Conservation (phyloP, 23 red algal species). For the Gracilariopsis chorda region DNA sequence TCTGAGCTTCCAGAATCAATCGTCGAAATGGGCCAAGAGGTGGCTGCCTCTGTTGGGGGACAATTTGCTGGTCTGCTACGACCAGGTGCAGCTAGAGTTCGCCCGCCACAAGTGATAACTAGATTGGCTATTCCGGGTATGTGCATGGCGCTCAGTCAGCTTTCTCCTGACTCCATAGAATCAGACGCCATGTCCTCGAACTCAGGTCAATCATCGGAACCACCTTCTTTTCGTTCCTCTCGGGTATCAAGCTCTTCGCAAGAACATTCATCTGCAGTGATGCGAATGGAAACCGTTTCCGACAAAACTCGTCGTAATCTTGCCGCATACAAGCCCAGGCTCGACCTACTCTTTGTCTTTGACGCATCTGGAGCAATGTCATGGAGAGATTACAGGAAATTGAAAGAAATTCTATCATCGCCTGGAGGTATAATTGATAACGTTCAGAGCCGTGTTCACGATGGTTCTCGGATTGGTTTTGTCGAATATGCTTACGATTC, state of each 20-base stretch:
- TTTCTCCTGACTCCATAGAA: constrained; percentile 6
- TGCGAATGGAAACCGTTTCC: background rate
- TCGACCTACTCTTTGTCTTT: constrained; percentile 61
- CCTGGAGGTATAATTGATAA: constrained; percentile 52
- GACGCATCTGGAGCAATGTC: constrained; percentile 56
- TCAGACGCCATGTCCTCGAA: constrained; percentile 7
- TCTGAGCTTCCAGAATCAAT: constrained; percentile 23
- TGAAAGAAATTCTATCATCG: constrained; percentile 46
- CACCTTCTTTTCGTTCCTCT: constrained; percentile 6
- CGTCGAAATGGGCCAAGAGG: constrained; percentile 29
- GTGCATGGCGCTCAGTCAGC: constrained; percentile 55
- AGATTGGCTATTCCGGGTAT: constrained; percentile 49
- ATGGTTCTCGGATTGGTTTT: constrained; percentile 57
- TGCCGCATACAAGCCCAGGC: background rate
- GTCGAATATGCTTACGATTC: constrained; percentile 68
- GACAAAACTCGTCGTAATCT: background rate
- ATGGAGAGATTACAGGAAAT: constrained; percentile 43
- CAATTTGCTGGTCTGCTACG: constrained; percentile 47
- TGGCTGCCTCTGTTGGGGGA: constrained; percentile 48
- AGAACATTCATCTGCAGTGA: background rate
- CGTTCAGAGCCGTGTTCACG: constrained; percentile 6
- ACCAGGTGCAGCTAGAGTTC: constrained; percentile 42
- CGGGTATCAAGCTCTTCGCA: background rate
- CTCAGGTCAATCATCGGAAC: constrained; percentile 15
- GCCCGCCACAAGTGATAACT: constrained; percentile 68